These are phyloP conservation scores for Penicillium sp. DNA, from an alignment of 2,329 filamentous ascomycete genomes.

Conservation along the genomic window DNA sequence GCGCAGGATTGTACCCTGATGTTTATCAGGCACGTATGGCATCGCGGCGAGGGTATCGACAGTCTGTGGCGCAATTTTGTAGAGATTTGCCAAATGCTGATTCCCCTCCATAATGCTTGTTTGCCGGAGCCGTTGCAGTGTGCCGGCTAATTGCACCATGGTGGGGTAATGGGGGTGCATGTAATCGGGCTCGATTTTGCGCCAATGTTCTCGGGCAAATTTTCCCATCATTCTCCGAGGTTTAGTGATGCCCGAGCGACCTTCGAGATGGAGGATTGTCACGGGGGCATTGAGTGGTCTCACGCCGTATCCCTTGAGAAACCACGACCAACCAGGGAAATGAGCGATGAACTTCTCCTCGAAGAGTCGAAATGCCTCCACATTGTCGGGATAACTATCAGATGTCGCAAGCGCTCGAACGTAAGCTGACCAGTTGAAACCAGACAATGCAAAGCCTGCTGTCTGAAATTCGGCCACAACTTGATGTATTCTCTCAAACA, in stretches of 20 bases:
- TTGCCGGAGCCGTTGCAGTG: constrained; percentile 39
- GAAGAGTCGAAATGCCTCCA: constrained; percentile 67
- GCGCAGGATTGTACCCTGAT: constrained; percentile 44
- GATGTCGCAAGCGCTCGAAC: constrained; percentile 66
- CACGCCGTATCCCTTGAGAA: constrained; percentile 36
- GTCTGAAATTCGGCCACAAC: constrained; percentile 58
- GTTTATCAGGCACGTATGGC: constrained; percentile 42
- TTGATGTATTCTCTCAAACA: constrained; percentile 52
- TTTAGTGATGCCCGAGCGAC: constrained; percentile 16
- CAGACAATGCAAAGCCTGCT: constrained; percentile 72
- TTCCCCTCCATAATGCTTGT: constrained; percentile 37
- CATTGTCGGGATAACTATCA: constrained; percentile 55
- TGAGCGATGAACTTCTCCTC: constrained; percentile 75
- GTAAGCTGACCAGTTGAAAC: constrained; percentile 77
- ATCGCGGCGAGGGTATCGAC: constrained; percentile 39
- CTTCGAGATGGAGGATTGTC: constrained; percentile 37
- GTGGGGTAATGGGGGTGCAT: constrained; percentile 47
- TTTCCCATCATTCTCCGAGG: constrained; percentile 33
- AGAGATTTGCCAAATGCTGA: constrained; percentile 30
- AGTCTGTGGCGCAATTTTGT: constrained; percentile 37
- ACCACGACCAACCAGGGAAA: constrained; percentile 70
- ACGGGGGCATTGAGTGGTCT: constrained; percentile 31
- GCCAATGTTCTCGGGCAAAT: constrained; percentile 35
- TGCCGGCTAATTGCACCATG: constrained; percentile 46
- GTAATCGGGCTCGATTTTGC: constrained; percentile 39